phyloP scores from a whole-genome alignment of 345 rosid species.

The Anacardium occidentale region DNA sequence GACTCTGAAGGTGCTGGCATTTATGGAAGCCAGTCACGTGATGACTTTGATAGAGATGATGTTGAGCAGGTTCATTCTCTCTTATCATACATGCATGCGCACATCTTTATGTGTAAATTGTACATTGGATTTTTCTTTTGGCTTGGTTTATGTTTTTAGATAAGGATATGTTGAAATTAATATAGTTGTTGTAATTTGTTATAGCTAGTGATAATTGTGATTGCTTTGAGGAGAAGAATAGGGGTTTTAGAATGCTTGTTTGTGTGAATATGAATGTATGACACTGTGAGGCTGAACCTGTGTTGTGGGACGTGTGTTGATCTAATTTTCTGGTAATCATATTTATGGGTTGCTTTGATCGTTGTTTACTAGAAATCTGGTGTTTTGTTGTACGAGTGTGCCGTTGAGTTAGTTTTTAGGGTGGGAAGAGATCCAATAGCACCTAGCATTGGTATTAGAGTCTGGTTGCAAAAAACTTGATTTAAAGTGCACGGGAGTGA shows the following conservation, averaged over 20 bases:
- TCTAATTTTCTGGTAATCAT: background rate
- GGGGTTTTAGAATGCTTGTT: background rate
- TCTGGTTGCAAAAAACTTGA: no score
- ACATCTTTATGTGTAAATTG: background rate
- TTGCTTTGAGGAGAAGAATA: background rate
- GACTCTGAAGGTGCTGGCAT: constrained; percentile 96
- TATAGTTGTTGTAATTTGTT: no score
- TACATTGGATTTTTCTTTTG: background rate
- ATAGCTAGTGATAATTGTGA: background rate
- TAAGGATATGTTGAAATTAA: background rate
- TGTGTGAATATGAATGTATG: background rate
- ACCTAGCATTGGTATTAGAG: no score
- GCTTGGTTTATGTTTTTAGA: background rate
- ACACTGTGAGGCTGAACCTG: background rate
- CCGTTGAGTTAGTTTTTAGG: no score
- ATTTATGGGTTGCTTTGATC: background rate
- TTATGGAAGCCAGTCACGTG: constrained; percentile 85
- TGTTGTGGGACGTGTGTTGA: background rate
- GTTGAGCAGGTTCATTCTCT: constrained; percentile 78
- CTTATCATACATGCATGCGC: background rate
- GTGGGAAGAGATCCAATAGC: no score
- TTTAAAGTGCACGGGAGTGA: no score
- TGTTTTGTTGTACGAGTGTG: background rate
- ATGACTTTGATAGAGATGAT: constrained; percentile 91
- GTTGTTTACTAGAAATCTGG: background rate